These are phyloP conservation scores for Aquilaria yunnanensis DNA, from an alignment of 345 rosid species.

Conservation along the genomic window DNA sequence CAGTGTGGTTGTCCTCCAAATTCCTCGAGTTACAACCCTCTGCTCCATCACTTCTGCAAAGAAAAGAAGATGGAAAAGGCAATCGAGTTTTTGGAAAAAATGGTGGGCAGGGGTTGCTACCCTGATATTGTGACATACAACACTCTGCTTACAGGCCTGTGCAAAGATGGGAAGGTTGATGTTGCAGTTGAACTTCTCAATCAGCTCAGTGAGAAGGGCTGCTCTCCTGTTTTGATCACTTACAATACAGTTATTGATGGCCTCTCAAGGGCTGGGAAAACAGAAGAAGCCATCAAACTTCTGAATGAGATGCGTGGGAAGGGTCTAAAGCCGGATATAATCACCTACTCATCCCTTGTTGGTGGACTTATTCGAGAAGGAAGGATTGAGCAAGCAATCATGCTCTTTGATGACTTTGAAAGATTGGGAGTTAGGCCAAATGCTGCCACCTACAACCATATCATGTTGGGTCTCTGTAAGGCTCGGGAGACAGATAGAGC, in stretches of 20 bases:
- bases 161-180: conserved; percentile 85
- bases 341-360: conserved; percentile 73
- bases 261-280: conserved; percentile 72
- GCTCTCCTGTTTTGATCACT: conserved; percentile 72
- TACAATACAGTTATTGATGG: conserved; percentile 88
- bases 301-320: conserved; percentile 69
- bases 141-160: conserved; percentile 73
- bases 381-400: conserved; percentile 69
- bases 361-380: conserved; percentile 83
- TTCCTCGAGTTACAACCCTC: conserved; percentile 71
- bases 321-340: conserved; percentile 68
- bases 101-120: conserved; percentile 83
- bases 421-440: conserved; percentile 58
- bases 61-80: conserved; percentile 89
- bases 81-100: conserved; percentile 67
- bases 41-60: conserved; percentile 85
- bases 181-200: conserved; percentile 80
- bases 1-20: conserved; percentile 71
- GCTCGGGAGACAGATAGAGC: conserved; percentile 65
- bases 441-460: conserved; percentile 60
- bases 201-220: conserved; percentile 71
- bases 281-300: conserved; percentile 60
- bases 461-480: conserved; percentile 77
- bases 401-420: conserved; percentile 69
- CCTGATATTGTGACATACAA: conserved; percentile 94